Evolutionary conservation across 2,329 filamentous ascomycete species (phyloP).

Genomic region (Nemania abortiva): DNA sequence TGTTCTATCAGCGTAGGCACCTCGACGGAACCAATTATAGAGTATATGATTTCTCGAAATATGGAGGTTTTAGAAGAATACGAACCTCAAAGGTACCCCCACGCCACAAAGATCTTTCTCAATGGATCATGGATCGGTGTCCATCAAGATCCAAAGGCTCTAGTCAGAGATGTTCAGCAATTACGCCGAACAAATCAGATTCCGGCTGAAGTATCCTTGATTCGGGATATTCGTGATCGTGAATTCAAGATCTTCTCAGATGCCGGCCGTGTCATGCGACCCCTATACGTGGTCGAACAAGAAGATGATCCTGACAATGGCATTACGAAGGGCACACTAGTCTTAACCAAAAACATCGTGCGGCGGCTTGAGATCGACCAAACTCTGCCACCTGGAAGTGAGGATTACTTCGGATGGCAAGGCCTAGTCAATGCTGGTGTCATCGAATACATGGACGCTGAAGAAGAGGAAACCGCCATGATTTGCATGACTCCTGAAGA

Average conservation of each 20-base stretch:
- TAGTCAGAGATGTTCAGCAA: slow-evolving; percentile 82
- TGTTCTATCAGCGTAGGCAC: slow-evolving; percentile 98
- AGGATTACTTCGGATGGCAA: slow-evolving; percentile 84
- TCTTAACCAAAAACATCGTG: slow-evolving; percentile 86
- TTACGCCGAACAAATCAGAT: slow-evolving; percentile 85
- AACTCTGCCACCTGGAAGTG: slow-evolving; percentile 70
- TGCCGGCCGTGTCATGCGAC: slow-evolving; percentile 92
- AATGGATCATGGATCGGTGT: slow-evolving; percentile 99
- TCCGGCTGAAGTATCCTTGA: slow-evolving; percentile 91
- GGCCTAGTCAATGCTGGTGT: slow-evolving; percentile 86
- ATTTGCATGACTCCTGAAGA: slow-evolving; percentile 99
- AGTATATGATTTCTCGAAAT: slow-evolving; percentile 94
- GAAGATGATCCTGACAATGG: slow-evolving; percentile 77
- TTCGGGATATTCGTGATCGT: slow-evolving; percentile 94
- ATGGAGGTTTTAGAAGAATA: slow-evolving; percentile 99
- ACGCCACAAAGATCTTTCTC: slow-evolving; percentile 97
- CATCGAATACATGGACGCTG: slow-evolving; percentile 95
- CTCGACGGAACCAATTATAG: slow-evolving; percentile 87
- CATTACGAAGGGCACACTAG: slow-evolving; percentile 74
- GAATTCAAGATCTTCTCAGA: slow-evolving; percentile 99
- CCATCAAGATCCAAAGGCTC: slow-evolving; percentile 86
- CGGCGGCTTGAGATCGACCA: slow-evolving; percentile 80
- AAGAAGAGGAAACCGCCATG: slow-evolving; percentile 99
- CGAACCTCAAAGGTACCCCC: slow-evolving; percentile 83
- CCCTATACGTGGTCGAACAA: slow-evolving; percentile 93